phyloP scores from a whole-genome alignment of 2,329 filamentous ascomycete genomes.

The Aspergillus sclerotialis region DNA sequence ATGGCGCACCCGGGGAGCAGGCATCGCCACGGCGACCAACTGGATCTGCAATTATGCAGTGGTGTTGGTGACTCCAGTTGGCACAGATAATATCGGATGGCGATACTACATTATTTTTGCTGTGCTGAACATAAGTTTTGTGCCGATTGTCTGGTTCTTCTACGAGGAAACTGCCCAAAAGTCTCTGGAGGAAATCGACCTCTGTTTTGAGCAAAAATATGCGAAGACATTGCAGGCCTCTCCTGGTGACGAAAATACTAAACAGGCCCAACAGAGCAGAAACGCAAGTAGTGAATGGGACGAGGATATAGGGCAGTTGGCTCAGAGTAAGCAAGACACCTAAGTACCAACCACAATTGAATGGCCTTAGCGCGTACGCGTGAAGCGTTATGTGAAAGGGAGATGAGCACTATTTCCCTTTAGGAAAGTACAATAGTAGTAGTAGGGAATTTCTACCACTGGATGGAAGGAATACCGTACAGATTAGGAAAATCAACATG shows the following conservation, averaged over 20 bases:
- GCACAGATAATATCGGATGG: constrained; percentile 40
- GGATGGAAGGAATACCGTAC: no score
- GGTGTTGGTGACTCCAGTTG: constrained; percentile 6
- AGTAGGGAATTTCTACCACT: no score
- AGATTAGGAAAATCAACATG: no score
- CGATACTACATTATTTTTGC: constrained; percentile 48
- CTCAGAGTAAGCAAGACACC: neutral
- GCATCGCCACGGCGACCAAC: constrained; percentile 5
- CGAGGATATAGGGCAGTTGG: neutral
- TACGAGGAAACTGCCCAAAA: constrained; percentile 21
- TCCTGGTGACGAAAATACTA: no score
- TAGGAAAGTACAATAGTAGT: no score
- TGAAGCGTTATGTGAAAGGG: no score
- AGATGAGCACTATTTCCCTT: no score
- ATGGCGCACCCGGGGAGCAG: constrained; percentile 3
- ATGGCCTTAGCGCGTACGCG: neutral
- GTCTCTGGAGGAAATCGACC: constrained; percentile 33
- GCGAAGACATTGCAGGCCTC: no score
- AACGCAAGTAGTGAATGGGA: neutral
- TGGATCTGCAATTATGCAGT: constrained; percentile 5
- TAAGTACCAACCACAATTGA: neutral
- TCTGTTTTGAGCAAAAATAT: no score
- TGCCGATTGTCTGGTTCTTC: constrained; percentile 15
- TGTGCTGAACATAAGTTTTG: constrained; percentile 13
- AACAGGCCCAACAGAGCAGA: no score